Base-by-base conservation (phyloP, 768 basidiomycete species). In the Trametes cingulata region DNA sequence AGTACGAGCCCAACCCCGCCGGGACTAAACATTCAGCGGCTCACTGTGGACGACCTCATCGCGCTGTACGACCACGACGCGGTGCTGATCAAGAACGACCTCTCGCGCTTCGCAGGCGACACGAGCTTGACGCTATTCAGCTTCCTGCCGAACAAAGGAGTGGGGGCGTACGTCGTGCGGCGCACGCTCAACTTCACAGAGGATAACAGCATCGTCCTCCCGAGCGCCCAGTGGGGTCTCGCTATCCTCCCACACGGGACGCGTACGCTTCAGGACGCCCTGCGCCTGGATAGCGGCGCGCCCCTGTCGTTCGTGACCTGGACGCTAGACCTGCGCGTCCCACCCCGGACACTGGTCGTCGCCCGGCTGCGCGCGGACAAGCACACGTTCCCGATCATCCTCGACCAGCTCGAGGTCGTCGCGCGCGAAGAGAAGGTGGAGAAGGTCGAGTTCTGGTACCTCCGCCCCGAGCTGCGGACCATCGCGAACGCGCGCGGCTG, bases 121-220 rank as follows among this genome's bases (percentile, higher is more conserved):
- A n/a, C 59, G 9, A 37, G 42, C 14, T 45, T 39, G 29, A 67
- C 67, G 53, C 50, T 72, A n/a, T 75, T 77, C 57, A 63, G 79
- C 0, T 82, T 75, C 66, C 74, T 82, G 22, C 78, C 83, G 1
- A 63, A 73, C 56, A 59, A 72, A 19, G 82, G 83, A n/a, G 78
- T 84, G 10, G 81, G 76, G n/a, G 77, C 75, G 13, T 81, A 75
- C 63, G 76, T 76, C 51, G 65, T 79, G 35, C 69, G 69, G 50
- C 70, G 79, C 33, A 57, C 71, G 15, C 72, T 72, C 71, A 14
- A 56, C 6, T 61, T 67, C 42, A 57, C 64, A 12, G 62, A 61
- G 58, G 65, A 62, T 33, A 27, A 60, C 14, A 67, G 22, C 19
- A 63, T 57, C 3, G 47, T 54, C 25, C 60, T 54, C 10, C 67